Conservation (phyloP, 2,329 filamentous ascomycete genomes). For the Karstenula rhodostoma region DNA sequence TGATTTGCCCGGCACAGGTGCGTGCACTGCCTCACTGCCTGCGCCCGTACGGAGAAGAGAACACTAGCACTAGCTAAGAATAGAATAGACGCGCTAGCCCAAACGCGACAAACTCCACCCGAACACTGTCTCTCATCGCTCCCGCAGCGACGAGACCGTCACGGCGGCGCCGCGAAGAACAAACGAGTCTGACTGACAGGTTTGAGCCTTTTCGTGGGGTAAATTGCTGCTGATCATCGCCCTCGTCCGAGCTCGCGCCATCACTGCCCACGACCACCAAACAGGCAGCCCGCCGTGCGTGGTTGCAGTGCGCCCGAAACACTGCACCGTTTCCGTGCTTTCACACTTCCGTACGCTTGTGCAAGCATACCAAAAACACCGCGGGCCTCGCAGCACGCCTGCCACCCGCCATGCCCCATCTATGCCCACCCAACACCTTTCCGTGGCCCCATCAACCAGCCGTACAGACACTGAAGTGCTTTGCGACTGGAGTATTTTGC, state of each 20-base stretch:
- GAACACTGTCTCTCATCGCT: neutral
- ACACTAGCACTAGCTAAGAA: too few species aligned
- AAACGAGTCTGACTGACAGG: conserved; percentile 8
- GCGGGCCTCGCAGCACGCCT: conserved; percentile 2
- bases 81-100: conserved; percentile 14
- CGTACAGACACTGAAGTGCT: neutral
- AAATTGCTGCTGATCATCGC: conserved; percentile 5
- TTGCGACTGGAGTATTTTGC: neutral
- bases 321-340: neutral
- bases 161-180: conserved; percentile 1
- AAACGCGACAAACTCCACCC: neutral
- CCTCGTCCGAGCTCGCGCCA: neutral
- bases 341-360: neutral
- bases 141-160: neutral
- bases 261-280: neutral
- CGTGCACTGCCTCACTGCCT: conserved; percentile 15
- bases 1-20: conserved; percentile 3
- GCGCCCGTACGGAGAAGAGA: too few species aligned
- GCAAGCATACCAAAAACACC: neutral
- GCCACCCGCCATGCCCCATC: neutral
- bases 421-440: neutral
- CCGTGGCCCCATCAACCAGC: conserved; percentile 3
- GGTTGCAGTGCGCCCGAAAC: conserved; percentile 12
- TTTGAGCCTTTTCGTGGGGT: conserved; percentile 7
- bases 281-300: conserved; percentile 8